Conservation (phyloP, 768 basidiomycete genomes). For the Suillus ampliporus region DNA sequence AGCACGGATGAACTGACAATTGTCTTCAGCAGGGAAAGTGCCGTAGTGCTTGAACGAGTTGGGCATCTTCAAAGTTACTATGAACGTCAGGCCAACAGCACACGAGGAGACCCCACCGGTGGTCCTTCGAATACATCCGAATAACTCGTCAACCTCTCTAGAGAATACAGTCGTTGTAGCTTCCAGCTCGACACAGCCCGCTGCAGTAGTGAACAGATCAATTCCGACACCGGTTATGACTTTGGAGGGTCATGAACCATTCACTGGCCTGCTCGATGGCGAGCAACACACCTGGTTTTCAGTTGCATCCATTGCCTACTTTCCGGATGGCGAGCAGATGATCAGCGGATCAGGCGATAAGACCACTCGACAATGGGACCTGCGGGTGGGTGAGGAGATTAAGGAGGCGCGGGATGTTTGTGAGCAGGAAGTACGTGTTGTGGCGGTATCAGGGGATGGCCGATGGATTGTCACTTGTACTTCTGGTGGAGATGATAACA, state of each 20-base stretch:
- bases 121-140: background rate
- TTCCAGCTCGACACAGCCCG: background rate
- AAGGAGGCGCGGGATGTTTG: background rate
- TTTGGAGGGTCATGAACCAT: background rate
- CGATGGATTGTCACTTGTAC: background rate
- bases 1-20: background rate
- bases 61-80: background rate
- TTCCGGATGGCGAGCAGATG: slow-evolving; percentile 12
- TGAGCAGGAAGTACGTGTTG: background rate
- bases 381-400: background rate
- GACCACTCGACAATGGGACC: background rate
- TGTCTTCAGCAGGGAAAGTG: background rate
- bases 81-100: background rate
- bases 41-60: background rate
- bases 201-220: background rate
- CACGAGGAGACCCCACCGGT: background rate
- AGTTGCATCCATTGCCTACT: slow-evolving; percentile 8
- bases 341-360: slow-evolving; percentile 18
- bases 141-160: background rate
- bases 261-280: background rate
- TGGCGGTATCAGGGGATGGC: background rate
- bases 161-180: background rate
- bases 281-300: background rate
- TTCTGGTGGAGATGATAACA: no score
- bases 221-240: background rate